Evolutionary conservation across 1,139 yeast species (phyloP), one percentile per base, ranked within the genome.

Genomic region (Geotrichum bryndzae): DNA sequence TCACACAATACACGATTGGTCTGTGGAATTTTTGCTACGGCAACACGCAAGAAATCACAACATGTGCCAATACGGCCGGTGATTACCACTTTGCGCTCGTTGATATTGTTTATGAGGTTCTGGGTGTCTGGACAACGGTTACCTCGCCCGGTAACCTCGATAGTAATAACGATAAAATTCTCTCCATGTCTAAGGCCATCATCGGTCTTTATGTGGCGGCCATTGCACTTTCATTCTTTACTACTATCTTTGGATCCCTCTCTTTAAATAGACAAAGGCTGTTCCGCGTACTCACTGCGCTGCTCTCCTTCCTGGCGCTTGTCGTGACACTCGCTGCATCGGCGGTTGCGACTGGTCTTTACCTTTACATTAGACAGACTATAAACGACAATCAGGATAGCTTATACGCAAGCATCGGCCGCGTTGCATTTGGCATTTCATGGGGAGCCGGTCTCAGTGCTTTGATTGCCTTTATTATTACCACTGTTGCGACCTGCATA

Each of bases 1-100:
- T 27, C 31, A 48, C 35, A 11, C n/a, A 25, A 5, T 45, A 45
- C 54, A 55, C 59, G 4, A 15, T 55, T 22, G 59, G 59, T 45
- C 56, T 59, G 3, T 56, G 59, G 61, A 33, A 46, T 15, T 59
- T 15, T 46, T 59, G 61, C 55, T 56, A 31, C n/a, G 22, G 41
- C 15, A 52, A 23, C 18, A 11, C 27, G 8, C 22, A 27, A 18
- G 55, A 25, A 22, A 27, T 27, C 7, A 25, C 51, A 10, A 27
- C 41, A 15, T 29, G 38, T 31, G 38, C 54, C 13, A 27, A 13
- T 3, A 5, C 41, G 13, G 51, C 31, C 5, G 61, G 59, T 3
- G 46, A 59, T 38, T 59, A 31, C 51, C 56, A 51, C 11, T 59
- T 59, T 50, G 45, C 56, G 2, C 56, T 59, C 2, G 50, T 35